Base-by-base conservation (phyloP, 176 grass and related monocot species). In the Oryza officinalis region DNA sequence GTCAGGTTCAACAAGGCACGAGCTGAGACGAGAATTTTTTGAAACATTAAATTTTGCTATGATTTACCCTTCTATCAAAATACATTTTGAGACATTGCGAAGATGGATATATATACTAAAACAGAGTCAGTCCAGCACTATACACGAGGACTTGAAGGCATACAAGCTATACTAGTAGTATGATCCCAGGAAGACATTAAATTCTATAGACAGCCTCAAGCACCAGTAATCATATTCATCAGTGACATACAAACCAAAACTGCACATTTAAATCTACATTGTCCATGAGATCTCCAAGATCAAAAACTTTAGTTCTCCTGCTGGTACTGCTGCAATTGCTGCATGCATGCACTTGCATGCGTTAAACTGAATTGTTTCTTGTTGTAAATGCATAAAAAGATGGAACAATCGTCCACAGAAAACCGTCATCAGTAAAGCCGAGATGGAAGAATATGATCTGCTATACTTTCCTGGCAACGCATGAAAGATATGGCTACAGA, bases 181-280 rank as follows among this genome's bases (percentile, higher is more conserved):
- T 35, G 33, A 35, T 35, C 33, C 33, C 33, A 35, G 40, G 60
- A 13, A 47, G 43, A 54, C 27, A 75, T 3, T 12, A 52, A 67
- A 10, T 67, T 23, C 13, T 52, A 54, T 14, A 67, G 30, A 13
- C 64, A 25, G 15, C 64, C 72, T 67, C 78, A 45, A 68, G 43
- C 77, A 74, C 28, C 77, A 86, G 67, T 6, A 11, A 22, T 49
- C 15, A 57, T 5, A 35, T 20, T 59, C 18, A 3, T 10, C 15
- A 27, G 20, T 11, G 74, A 74, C 69, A 26, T 18, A 26, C 12
- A 20, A 31, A 65, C 33, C 66, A 66, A 31, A 3, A 41, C 9
- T 41, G 40, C 40, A 67, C 40, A 67, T 30, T 15, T 25, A 52
- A 86, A 76, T 49, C 46, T 83, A 65, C 70, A 65, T 25, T 41